A percentile compares a stretch with the other conserved stretches of the same genome.
Evolutionary conservation across 2,329 filamentous ascomycete genomes (phyloP).

Genomic region (Botrytis hyacinthi): DNA sequence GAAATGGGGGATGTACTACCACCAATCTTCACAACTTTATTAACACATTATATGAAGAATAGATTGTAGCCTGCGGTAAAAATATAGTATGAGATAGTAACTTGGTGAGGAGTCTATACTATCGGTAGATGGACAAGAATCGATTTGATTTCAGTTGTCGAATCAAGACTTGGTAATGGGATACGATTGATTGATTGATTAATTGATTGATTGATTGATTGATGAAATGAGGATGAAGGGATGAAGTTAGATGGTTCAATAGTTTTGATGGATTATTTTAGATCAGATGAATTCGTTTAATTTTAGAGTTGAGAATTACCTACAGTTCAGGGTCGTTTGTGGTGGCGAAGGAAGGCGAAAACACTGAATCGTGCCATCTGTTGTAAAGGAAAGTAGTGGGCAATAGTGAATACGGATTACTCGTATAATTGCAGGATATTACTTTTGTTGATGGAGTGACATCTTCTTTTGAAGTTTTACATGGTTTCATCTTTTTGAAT

Average conservation of each 20-base stretch:
- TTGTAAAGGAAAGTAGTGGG: not conserved
- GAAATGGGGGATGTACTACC: not conserved
- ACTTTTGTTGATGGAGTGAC: not conserved
- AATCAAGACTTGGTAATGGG: not conserved
- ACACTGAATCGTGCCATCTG: not conserved
- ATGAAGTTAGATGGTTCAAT: constrained; percentile 6
- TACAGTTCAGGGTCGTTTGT: not conserved
- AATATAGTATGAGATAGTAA: not conserved
- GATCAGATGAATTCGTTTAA: constrained; percentile 5
- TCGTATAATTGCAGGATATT: not conserved
- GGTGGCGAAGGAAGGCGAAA: not conserved
- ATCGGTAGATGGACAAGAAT: not conserved
- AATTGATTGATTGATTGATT: not conserved
- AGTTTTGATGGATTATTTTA: not conserved
- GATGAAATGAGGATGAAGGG: not conserved
- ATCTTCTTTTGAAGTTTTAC: not conserved
- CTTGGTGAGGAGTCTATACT: not conserved
- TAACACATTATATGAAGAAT: not conserved
- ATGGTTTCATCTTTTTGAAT: constrained; percentile 1
- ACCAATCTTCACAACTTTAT: not conserved
- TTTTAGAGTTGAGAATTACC: not conserved
- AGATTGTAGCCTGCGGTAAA: not conserved
- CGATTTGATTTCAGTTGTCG: not conserved
- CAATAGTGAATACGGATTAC: not conserved
- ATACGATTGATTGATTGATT: not conserved